Conservation (phyloP, 257 asterid species). For the Ocimum tenuiflorum region DNA sequence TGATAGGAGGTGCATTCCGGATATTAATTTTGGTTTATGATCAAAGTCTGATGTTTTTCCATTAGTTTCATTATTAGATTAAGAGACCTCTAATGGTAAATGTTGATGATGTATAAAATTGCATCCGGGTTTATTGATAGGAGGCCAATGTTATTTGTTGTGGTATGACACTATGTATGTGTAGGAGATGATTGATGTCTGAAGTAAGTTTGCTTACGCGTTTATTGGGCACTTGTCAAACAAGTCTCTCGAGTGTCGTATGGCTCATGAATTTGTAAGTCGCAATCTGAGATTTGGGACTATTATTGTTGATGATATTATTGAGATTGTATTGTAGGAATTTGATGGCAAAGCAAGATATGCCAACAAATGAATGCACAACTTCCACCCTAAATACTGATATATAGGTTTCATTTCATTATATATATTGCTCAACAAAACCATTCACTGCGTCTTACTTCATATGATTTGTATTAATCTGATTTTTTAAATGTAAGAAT, state of each 20-base stretch:
- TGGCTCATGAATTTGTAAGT: slow-evolving; percentile 37
- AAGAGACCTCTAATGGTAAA: background rate
- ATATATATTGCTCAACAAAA: no score
- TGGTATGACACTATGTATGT: slow-evolving; percentile 30
- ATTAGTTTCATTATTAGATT: background rate
- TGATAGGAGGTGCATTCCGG: slow-evolving; percentile 77
- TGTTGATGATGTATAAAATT: background rate
- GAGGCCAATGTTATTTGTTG: background rate
- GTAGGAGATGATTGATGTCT: background rate
- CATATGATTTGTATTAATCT: no score
- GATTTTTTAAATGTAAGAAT: no score
- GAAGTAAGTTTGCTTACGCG: background rate
- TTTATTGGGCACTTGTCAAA: slow-evolving; percentile 70
- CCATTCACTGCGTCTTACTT: no score
- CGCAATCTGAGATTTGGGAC: background rate
- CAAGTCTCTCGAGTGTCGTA: slow-evolving; percentile 83
- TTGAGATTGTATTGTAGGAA: slow-evolving; percentile 73
- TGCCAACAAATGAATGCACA: slow-evolving; percentile 77
- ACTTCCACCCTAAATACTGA: slow-evolving; percentile 22
- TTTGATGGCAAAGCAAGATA: slow-evolving; percentile 95
- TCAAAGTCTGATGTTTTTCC: background rate
- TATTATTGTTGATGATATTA: background rate
- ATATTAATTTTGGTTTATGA: background rate
- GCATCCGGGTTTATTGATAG: background rate
- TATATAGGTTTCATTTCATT: background rate